Evolutionary conservation across 2,329 filamentous ascomycete species (phyloP), one percentile per base, ranked within the genome.

Genomic region (Colletotrichum sp.): DNA sequence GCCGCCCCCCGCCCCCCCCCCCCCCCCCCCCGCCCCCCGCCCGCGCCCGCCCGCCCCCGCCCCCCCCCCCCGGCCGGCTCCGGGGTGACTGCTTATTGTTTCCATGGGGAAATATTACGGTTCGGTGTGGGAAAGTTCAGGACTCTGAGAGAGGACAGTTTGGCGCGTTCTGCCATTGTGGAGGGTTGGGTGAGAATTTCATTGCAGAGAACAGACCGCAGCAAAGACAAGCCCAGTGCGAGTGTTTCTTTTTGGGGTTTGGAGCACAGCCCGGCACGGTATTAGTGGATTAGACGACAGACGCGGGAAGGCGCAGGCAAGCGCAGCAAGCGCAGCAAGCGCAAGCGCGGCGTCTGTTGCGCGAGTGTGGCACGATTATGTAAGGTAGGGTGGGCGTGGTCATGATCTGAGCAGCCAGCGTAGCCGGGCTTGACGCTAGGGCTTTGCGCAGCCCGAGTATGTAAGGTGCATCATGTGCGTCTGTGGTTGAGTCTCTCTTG

Each of bases 301-400:
- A 36, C 72, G 72, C 72, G 72, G 30, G 62, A 28, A 55, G 68
- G 62, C 68, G 72, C 67, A 71, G 49, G 72, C 32, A 36, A 26
- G 34, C 67, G 52, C 67, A 69, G 55, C 34, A 49, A 49, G 68
- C 55, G 28, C 30, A 57, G 28, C 30, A 57, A 44, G 60, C 69
- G 28, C 28, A 39, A 30, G 60, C 69, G 36, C 55, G 30, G 55
- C 26, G 69, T 32, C 30, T 63, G 52, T 60, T 21, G 34, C 34
- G 60, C 15, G 30, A 5, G 59, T 39, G 60, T 36, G 32, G 6
- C 0, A 34, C 6, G n/a, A 32, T 36, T 64, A 24, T 2, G 16
- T n/a, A 26, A 21, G 32, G 15, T 1, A 26, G 34, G 44, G 44
- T 49, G 62, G 59, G 59, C 13, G 34, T 28, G 63, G 63, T 13